Evolutionary conservation across 768 basidiomycete genomes (phyloP).

Genomic region (Coprinopsis marcescibilis): DNA sequence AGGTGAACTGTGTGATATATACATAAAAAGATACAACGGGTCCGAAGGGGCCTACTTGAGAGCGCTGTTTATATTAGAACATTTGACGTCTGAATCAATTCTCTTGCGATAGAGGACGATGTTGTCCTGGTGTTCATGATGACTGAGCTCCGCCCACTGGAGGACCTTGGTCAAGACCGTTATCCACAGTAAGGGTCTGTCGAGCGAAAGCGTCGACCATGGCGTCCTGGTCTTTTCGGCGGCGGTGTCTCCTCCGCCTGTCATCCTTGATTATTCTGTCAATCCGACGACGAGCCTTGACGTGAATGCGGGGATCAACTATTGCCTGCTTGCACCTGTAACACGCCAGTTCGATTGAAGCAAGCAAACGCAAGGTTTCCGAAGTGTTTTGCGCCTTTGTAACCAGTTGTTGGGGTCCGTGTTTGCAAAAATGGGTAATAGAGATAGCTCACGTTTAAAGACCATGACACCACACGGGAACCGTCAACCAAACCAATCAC

Average conservation of each 20-base stretch:
- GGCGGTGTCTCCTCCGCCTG: slow-evolving; percentile 69
- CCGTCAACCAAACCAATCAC: slow-evolving; percentile 78
- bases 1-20: neutral
- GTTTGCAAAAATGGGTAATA: slow-evolving; percentile 11
- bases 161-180: slow-evolving; percentile 8
- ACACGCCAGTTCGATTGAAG: slow-evolving; percentile 81
- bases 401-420: slow-evolving; percentile 9
- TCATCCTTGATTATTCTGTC: slow-evolving; percentile 84
- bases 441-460: slow-evolving; percentile 56
- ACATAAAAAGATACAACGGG: neutral
- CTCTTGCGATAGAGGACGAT: neutral
- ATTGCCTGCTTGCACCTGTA: slow-evolving; percentile 69
- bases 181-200: slow-evolving; percentile 36
- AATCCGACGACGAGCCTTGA: slow-evolving; percentile 62
- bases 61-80: too few species aligned
- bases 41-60: too few species aligned
- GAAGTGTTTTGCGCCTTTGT: slow-evolving; percentile 73
- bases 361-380: slow-evolving; percentile 75
- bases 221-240: slow-evolving; percentile 79
- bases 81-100: too few species aligned
- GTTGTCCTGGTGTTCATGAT: neutral
- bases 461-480: slow-evolving; percentile 75
- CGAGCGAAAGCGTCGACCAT: slow-evolving; percentile 76
- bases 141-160: too few species aligned
- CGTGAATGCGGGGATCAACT: slow-evolving; percentile 59